phyloP scores from a whole-genome alignment of 805 yeast genomes.

The Dipodascus geniculatus region DNA sequence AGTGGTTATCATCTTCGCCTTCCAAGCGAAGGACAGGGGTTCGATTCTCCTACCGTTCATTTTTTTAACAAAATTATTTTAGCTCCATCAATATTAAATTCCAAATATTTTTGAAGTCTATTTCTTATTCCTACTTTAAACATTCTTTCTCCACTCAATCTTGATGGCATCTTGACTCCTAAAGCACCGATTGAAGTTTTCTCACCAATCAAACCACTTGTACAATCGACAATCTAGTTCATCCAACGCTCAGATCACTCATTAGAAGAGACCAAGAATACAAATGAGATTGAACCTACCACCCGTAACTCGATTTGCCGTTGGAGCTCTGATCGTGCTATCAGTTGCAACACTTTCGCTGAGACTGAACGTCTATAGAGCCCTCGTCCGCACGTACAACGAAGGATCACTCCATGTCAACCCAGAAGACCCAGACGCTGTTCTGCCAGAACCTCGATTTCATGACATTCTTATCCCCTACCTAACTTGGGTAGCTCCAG shows the following conservation, averaged over 20 bases:
- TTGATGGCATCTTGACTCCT: no score
- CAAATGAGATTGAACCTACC: conserved; percentile 15
- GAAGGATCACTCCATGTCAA: background rate
- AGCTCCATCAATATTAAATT: no score
- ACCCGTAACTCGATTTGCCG: conserved; percentile 24
- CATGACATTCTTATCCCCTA: conserved; percentile 38
- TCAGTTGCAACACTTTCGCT: conserved; percentile 21
- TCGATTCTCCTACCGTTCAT: conserved; percentile 80
- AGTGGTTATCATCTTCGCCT: conserved; percentile 88
- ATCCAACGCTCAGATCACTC: background rate
- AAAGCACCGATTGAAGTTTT: no score
- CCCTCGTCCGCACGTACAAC: conserved; percentile 11
- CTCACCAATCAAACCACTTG: no score
- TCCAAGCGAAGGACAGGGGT: conserved; percentile 93
- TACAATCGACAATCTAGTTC: no score
- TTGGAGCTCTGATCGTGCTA: conserved; percentile 14
- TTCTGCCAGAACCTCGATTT: conserved; percentile 27
- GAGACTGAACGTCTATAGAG: conserved; percentile 25
- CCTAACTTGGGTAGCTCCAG: conserved; percentile 31
- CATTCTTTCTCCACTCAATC: no score
- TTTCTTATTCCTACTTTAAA: background rate
- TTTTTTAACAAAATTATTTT: conserved; percentile 5
- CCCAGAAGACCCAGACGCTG: background rate
- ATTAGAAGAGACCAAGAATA: background rate
- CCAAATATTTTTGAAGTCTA: background rate